phyloP scores from a whole-genome alignment of 345 rosid genomes.

The Murraya koenigii region DNA sequence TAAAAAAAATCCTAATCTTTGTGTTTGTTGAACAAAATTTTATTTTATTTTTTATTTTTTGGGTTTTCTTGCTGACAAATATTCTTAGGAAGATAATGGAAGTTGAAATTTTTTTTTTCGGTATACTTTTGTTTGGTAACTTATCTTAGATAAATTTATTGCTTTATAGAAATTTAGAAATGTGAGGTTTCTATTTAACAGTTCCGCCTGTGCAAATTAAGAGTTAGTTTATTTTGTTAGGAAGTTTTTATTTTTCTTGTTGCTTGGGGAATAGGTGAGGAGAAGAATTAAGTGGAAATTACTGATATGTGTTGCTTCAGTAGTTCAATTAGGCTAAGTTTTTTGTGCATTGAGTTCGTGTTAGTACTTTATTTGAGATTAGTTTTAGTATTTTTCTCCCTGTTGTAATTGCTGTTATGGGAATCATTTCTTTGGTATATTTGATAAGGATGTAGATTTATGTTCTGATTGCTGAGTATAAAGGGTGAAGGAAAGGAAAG shows the following conservation, averaged over 20 bases:
- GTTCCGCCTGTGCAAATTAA: background rate
- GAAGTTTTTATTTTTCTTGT: background rate
- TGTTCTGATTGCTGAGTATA: background rate
- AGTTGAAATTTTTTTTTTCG: background rate
- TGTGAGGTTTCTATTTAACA: background rate
- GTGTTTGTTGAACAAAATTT: background rate
- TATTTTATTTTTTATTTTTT: background rate
- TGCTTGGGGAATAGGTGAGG: background rate
- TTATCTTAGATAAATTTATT: background rate
- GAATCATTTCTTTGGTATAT: background rate
- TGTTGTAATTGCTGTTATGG: background rate
- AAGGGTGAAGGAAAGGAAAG: background rate
- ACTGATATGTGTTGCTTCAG: background rate
- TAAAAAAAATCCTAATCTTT: background rate
- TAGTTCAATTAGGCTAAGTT: background rate
- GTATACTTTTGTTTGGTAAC: background rate
- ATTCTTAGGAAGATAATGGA: background rate
- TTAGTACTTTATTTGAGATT: background rate
- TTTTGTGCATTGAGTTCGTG: background rate
- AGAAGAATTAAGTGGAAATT: background rate
- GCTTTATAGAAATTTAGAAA: background rate
- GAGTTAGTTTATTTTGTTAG: background rate
- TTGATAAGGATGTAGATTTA: background rate
- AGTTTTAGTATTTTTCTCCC: background rate
- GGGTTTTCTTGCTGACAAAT: conserved; percentile 5